Percentiles rank a stretch among this genome's conserved stretches.
Conservation (phyloP, 768 basidiomycete species). For the Psilocybe cubensis region DNA sequence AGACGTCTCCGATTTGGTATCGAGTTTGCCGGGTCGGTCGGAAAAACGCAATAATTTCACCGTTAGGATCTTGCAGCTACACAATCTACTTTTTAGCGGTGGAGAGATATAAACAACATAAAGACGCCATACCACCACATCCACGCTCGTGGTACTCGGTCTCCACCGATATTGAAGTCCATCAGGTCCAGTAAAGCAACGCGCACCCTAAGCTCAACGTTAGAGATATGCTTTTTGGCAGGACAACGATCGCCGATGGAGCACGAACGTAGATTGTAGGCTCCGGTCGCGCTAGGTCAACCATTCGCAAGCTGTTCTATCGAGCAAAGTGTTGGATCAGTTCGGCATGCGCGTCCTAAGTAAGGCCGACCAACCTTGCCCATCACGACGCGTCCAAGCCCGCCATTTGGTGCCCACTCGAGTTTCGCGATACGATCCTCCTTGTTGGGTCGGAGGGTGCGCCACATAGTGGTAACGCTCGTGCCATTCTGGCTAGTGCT, state of each 20-base stretch:
- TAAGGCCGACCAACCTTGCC: conserved; percentile 63
- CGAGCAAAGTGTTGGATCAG: conserved; percentile 29
- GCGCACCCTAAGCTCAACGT: conserved; percentile 48
- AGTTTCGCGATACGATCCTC: conserved; percentile 89
- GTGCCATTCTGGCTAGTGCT: conserved; percentile 62
- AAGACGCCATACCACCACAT: conserved; percentile 57
- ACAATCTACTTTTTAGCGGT: not conserved
- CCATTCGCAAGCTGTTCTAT: conserved; percentile 80
- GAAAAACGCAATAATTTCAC: conserved; percentile 77
- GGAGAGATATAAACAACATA: conserved; percentile 21
- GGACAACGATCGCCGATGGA: conserved; percentile 11
- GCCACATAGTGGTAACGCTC: conserved; percentile 78
- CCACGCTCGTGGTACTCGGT: conserved; percentile 59
- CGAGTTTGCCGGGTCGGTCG: conserved; percentile 76
- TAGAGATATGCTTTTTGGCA: conserved; percentile 14
- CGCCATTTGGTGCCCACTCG: conserved; percentile 84
- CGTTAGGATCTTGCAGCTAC: conserved; percentile 75
- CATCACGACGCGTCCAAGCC: conserved; percentile 83
- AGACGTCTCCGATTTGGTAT: conserved; percentile 86
- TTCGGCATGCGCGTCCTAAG: conserved; percentile 9
- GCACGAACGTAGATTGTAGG: conserved; percentile 54
- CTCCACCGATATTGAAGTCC: conserved; percentile 83
- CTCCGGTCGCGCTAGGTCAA: conserved; percentile 78
- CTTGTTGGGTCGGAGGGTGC: conserved; percentile 80
- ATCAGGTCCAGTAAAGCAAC: conserved; percentile 83